These are phyloP conservation scores for Botrytis byssoidea DNA, from an alignment of 2,329 filamentous ascomycete genomes.

Conservation along the genomic window DNA sequence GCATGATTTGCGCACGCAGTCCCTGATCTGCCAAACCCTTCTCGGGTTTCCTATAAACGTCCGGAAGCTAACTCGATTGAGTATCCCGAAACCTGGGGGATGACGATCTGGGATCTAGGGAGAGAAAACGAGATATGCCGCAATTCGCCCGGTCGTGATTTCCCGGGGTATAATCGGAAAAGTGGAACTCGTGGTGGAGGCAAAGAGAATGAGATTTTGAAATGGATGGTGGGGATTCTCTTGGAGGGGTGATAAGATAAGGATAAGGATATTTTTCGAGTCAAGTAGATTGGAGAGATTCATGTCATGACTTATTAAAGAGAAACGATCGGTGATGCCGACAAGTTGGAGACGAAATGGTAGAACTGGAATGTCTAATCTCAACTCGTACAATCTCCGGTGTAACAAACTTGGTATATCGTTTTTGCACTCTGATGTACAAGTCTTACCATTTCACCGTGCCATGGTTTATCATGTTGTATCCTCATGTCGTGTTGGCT, in stretches of 20 bases:
- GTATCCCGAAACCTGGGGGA: not conserved
- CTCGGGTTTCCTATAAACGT: not conserved
- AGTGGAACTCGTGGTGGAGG: not conserved
- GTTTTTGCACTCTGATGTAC: not conserved
- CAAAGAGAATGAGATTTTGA: not conserved
- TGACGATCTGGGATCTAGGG: not conserved
- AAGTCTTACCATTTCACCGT: not conserved
- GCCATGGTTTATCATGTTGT: not conserved
- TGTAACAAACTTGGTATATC: not conserved
- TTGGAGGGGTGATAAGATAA: slow-evolving; percentile 6
- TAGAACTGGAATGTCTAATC: not conserved
- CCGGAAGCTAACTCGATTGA: not conserved
- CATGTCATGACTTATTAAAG: not conserved
- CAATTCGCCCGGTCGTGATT: not conserved
- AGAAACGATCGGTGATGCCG: not conserved
- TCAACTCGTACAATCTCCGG: not conserved
- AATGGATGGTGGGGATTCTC: not conserved
- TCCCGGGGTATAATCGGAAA: not conserved
- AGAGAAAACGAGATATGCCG: not conserved
- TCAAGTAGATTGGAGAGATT: not conserved
- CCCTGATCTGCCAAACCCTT: not conserved
- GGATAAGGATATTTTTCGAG: not conserved
- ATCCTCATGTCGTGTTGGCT: not conserved
- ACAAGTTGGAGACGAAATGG: not conserved
- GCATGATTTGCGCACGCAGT: not conserved